Base-by-base conservation (phyloP, 306 rosid species). In the Trifolium fragiferum region DNA sequence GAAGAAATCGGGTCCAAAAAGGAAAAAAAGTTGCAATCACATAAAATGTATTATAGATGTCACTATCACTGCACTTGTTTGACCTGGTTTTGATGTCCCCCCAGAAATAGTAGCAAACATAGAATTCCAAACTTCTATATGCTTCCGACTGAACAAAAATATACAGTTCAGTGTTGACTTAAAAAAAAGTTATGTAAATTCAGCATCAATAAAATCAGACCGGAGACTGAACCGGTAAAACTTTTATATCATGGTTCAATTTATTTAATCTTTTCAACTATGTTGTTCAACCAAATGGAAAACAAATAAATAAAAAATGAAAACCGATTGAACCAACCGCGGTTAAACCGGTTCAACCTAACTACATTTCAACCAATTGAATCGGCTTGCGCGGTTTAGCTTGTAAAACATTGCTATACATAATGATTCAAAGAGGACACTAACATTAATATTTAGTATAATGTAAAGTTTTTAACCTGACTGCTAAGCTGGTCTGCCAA, bases 401-500 rank as follows among this genome's bases (percentile, higher is more conserved):
- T 19, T 53, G 19, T 18, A 53, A 53, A 53, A 53, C 13, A 53
- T 53, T 10, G 23, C 19, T 68, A 44, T 40, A 13, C 19, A 58
- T 68, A 19, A 21, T 21, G 23, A 21, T 21, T 21, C 23, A 21
- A 21, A 21, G 23, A 10, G 1, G 62, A 23, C 35, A 82, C 21
- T 30, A 54, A 66, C 40, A 20, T 40, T 66, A 66, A 66, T n/a
- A 66, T 40, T 25, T 76, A 57, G 80, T 41, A 19, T 57, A 33
- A 46, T 67, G n/a, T 69, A 8, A 43, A 47, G 33, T 68, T 11
- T 3, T 15, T 47, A 59, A 89, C 97, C 96, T 90, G 89, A 81
- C 93, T 92, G 4, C 96, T 90, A 44, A 92, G 89, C 78, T 92
- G 96, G 84, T 92, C 93, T 23, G 96, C 96, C 82, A 90, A 78